Evolutionary conservation across 768 basidiomycete species (phyloP).

Genomic region (Tulasnella sp.): DNA sequence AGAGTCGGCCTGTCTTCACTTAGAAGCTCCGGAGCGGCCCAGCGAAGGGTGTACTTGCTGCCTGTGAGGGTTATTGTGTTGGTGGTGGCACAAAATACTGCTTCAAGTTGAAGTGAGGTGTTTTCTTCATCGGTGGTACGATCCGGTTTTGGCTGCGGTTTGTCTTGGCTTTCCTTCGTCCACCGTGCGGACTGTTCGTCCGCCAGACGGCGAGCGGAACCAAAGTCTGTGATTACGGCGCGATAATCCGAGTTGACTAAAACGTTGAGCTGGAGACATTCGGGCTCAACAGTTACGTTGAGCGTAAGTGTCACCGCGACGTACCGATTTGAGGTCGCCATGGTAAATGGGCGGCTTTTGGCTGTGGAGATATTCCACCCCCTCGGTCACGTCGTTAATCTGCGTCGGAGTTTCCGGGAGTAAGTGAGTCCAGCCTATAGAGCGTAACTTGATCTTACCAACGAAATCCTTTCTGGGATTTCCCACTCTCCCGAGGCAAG

Average conservation of each 20-base stretch:
- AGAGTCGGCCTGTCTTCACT: not conserved
- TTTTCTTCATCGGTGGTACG: not conserved
- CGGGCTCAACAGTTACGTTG: not conserved
- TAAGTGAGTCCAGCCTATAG: no score
- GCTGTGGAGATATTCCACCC: slow-evolving; percentile 14
- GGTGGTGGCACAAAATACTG: not conserved
- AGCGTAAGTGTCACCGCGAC: not conserved
- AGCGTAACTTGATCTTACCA: not conserved
- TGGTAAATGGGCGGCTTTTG: not conserved
- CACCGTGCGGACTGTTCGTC: not conserved
- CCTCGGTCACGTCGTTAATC: not conserved
- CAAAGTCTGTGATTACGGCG: slow-evolving; percentile 9
- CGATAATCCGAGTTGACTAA: not conserved
- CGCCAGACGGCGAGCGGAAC: not conserved
- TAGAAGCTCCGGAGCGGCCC: not conserved
- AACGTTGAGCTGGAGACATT: not conserved
- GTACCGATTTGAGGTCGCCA: not conserved
- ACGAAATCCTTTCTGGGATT: not conserved
- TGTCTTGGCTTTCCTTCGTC: not conserved
- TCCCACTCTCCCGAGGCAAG: not conserved
- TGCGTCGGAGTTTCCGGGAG: not conserved
- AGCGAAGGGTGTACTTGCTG: not conserved
- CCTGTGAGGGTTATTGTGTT: slow-evolving; percentile 1
- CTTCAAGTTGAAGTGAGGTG: no score
- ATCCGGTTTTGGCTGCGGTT: not conserved